Percentiles rank a stretch among this genome's conserved stretches.
phyloP scores from a whole-genome alignment of 352 stramenopile species.

The Thalassiosira delicatula region DNA sequence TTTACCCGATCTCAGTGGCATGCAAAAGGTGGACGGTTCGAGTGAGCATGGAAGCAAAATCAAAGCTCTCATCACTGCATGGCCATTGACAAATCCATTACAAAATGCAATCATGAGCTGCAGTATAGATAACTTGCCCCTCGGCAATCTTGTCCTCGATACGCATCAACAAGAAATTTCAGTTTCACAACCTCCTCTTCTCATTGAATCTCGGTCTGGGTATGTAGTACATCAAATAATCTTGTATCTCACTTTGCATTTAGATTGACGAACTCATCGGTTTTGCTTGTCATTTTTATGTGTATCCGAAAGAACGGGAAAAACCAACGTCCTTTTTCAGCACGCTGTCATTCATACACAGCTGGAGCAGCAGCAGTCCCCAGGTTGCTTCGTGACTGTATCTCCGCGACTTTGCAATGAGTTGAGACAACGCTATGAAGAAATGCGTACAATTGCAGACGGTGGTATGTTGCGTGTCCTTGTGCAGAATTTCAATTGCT shows the following conservation, averaged over 20 bases:
- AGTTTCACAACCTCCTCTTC: conserved; percentile 36
- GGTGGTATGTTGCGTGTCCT: conserved; percentile 23
- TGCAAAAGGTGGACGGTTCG: background rate
- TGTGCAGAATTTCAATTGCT: conserved; percentile 6
- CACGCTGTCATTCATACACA: conserved; percentile 51
- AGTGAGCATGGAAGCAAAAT: background rate
- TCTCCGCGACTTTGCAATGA: conserved; percentile 50
- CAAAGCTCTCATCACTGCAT: conserved; percentile 25
- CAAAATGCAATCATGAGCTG: conserved; percentile 38
- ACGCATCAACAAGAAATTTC: conserved; percentile 45
- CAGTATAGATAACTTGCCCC: conserved; percentile 37
- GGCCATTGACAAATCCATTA: conserved; percentile 40
- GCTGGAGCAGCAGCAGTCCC: conserved; percentile 28
- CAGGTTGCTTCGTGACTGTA: conserved; percentile 51
- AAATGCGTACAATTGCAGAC: conserved; percentile 39
- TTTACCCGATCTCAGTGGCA: conserved; percentile 27
- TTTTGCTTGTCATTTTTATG: too few relatives aligned
- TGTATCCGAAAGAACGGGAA: too few relatives aligned
- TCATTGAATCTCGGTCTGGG: conserved; percentile 56
- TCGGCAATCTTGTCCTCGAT: conserved; percentile 48
- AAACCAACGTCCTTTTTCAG: conserved; percentile 57
- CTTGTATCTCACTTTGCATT: too few relatives aligned
- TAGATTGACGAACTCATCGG: too few relatives aligned
- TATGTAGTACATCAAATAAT: too few relatives aligned
- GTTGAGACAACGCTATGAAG: conserved; percentile 37